Evolutionary conservation across 108 stramenopile species (phyloP).

Genomic region (Pseudonitzschia delicatissima): DNA sequence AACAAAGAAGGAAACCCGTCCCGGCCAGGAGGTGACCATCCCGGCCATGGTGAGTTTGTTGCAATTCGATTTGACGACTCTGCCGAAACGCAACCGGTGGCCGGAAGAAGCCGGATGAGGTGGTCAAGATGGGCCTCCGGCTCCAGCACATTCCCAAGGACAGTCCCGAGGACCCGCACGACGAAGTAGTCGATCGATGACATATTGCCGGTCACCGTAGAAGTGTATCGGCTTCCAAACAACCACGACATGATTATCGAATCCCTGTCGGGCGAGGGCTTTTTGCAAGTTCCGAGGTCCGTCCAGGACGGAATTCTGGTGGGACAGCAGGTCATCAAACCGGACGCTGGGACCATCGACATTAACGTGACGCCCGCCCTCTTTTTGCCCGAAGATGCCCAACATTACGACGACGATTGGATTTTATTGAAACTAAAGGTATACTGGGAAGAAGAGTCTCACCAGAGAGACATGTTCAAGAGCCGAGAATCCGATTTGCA

Average conservation of each 20-base stretch:
- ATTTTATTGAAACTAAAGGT: constrained; percentile 2
- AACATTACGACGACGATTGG: constrained; percentile 3
- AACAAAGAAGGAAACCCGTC: constrained; percentile 2
- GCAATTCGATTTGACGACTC: constrained; percentile 3
- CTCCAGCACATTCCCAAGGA: background rate
- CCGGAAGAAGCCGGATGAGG: background rate
- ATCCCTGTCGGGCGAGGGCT: constrained; percentile 1
- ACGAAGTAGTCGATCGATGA: background rate
- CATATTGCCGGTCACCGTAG: background rate
- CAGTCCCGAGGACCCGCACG: background rate
- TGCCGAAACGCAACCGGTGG: constrained; percentile 11
- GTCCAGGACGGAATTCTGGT: background rate
- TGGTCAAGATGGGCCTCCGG: background rate
- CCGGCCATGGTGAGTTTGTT: background rate
- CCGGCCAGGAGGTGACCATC: background rate
- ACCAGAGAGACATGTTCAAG: background rate
- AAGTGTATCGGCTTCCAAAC: constrained; percentile 12
- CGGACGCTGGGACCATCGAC: background rate
- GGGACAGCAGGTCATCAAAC: background rate
- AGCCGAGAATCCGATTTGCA: background rate
- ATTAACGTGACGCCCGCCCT: constrained; percentile 4
- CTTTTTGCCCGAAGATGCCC: background rate
- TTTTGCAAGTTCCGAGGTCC: background rate
- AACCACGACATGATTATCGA: constrained; percentile 1
- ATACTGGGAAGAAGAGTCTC: background rate